A percentile compares a stretch with the other conserved stretches of the same genome.
Evolutionary conservation across 2,329 filamentous ascomycete species (phyloP).

Genomic region (Juglanconis juglandina): DNA sequence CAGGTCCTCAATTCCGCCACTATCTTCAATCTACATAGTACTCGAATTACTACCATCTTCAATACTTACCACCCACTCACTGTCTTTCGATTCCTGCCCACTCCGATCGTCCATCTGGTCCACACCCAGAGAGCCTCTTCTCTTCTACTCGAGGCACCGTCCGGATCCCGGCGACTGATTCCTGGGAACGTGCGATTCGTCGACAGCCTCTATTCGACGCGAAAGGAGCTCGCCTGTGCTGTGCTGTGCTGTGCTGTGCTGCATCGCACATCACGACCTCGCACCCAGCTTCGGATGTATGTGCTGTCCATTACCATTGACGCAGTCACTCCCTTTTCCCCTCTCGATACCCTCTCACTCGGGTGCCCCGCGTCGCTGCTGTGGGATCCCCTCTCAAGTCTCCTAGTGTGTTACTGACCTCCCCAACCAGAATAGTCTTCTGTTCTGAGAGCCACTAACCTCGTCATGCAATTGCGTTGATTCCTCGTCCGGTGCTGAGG

Average conservation of each 20-base stretch:
- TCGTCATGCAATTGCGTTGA: conserved; percentile 18
- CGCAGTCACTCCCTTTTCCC: background rate
- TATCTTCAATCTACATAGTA: conserved; percentile 2
- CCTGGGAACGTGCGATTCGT: no score
- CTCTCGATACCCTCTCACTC: background rate
- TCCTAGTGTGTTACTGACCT: conserved; percentile 1
- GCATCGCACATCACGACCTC: background rate
- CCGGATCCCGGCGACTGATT: no score
- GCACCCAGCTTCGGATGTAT: background rate
- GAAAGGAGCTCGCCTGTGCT: background rate
- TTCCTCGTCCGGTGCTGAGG: conserved; percentile 10
- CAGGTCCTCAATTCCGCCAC: conserved; percentile 16
- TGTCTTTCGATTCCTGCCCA: background rate
- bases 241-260: background rate
- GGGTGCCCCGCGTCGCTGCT: background rate
- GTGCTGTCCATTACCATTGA: conserved; percentile 7
- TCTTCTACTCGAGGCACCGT: no score
- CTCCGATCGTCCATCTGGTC: no score
- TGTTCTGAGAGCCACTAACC: background rate
- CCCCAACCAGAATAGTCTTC: background rate
- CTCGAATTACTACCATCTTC: conserved; percentile 1
- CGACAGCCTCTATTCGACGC: background rate
- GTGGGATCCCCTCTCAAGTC: background rate
- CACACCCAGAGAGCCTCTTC: no score
- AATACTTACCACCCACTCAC: background rate